Evolutionary conservation across 2,329 filamentous ascomycete species (phyloP), one percentile per base, ranked within the genome.

Genomic region (Aphanoascus verrucosus): DNA sequence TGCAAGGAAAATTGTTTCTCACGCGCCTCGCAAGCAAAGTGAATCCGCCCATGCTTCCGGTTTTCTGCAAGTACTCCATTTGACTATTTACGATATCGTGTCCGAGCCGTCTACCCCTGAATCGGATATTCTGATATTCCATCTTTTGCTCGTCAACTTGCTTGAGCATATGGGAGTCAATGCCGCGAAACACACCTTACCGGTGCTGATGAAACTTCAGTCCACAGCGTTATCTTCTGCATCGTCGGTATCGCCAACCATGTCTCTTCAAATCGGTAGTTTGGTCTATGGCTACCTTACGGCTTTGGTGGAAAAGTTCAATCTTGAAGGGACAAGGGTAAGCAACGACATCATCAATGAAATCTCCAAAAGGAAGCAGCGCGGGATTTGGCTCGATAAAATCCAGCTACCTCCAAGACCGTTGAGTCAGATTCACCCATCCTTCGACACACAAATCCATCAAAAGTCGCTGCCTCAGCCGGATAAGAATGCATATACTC

Each of bases 251-350:
- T 63, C 65, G 0, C 81, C 85, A 0, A 67, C 81, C 41, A 79
- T 84, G 31, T 93, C 91, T 64, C 80, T 94, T 38, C 84, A 87
- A 42, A 75, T 94, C 42, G 88, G 86, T 31, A 89, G 86, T 64
- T 73, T 97, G 54, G 87, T 91, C 49, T 87, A 94, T 63, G 90
- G 88, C 7, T 96, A 96, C 67, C 82, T 96, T 55, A 91, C 86
- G 84, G 79, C 81, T 0, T 65, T 96, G 56, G 82, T 80, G 3
- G 84, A 90, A 55, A 83, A 81, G 53, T 90, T 95, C 57, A 80
- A 86, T 44, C 84, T 94, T 57, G 84, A 90, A 52, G 75, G 76
- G 5, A 83, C 85, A 0, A 74, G 77, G 0, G 77, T 86, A 15
- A 89, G 88, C 6, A 77, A 78, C 50, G 81, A 82, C 6, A 82